Evolutionary conservation across 768 basidiomycete species (phyloP).

Genomic region (Boletus vermiculosoides): DNA sequence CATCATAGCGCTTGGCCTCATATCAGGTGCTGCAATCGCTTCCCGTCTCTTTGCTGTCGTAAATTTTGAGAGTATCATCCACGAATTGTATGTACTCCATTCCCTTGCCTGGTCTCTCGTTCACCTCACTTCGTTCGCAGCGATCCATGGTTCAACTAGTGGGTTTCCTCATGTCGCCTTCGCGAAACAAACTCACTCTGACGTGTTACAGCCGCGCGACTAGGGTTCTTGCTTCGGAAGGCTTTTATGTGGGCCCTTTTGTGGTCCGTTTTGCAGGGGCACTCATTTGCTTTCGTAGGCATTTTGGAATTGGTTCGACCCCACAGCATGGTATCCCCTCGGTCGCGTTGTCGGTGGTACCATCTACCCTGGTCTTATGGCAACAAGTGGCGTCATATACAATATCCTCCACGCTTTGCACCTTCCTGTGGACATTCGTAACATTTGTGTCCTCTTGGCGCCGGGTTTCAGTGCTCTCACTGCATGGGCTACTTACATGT

Average conservation of each 20-base stretch:
- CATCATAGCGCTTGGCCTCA: constrained; percentile 85
- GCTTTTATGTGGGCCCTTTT: constrained; percentile 79
- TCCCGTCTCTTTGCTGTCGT: constrained; percentile 96
- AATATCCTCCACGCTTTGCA: constrained; percentile 83
- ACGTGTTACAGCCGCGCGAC: constrained; percentile 76
- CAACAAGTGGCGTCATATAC: constrained; percentile 96
- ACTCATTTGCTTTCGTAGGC: constrained; percentile 51
- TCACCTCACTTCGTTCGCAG: constrained; percentile 38
- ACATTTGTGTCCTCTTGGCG: constrained; percentile 94
- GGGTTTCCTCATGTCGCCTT: constrained; percentile 34
- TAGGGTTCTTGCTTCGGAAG: constrained; percentile 82
- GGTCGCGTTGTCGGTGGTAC: constrained; percentile 98
- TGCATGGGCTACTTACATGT: constrained; percentile 97
- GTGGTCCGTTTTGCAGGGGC: neutral
- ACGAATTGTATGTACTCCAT: constrained; percentile 81
- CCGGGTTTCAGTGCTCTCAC: constrained; percentile 97
- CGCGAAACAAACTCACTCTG: neutral
- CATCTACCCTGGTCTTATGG: constrained; percentile 98
- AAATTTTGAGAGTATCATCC: constrained; percentile 98
- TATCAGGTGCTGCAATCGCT: constrained; percentile 92
- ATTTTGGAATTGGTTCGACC: constrained; percentile 99
- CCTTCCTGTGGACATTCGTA: constrained; percentile 95
- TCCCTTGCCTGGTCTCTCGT: neutral
- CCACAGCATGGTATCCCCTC: constrained; percentile 98
- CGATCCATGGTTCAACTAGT: constrained; percentile 99